Evolutionary conservation across 176 grass and related monocot genomes (phyloP), one percentile per base, ranked within the genome.

Genomic region (Zoysia japonica): DNA sequence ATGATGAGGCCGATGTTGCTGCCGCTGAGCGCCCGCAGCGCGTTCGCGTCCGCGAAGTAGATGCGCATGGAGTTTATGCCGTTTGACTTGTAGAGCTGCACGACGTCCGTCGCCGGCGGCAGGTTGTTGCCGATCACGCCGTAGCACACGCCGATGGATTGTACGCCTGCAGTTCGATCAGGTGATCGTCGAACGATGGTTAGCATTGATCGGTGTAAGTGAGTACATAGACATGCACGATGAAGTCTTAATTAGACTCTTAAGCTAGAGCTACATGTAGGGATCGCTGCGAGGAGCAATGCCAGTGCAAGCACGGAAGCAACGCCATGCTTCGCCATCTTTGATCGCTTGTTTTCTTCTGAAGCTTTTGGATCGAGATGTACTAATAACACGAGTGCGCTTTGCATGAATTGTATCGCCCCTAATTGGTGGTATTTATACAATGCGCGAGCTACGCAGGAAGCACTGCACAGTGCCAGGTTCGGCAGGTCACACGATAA

Each of bases 31-130:
- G 88, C 92, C 0, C 20, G 11, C 9, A 91, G 80, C 16, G 82
- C 51, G 64, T 36, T 36, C 19, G 28, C 3, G 55, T 88, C 72
- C 0, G 80, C 55, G 51, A 17, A 65, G 77, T 91, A 94, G 67
- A 94, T 88, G 74, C 88, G 78, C 83, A 94, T 91, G 17, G 61
- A 61, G 4, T 41, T 64, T 75, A 88, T 53, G 62, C 68, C 45
- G 7, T 88, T 88, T 15, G 76, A 67, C 28, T 16, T 9, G 80
- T 88, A 89, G 1, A 87, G 61, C 28, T 78, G 35, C 61, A 87
- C 85, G 1, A 83, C 85, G 6, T 83, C 74, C 47, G 60, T 57
- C 1, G 85, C 68, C n/a, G 85, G 15, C 0, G 85, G 85, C 12
- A 87, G 74, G 74, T 35, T 20, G 85, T 59, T 0, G 67, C 85